These are phyloP conservation scores for Fusarium avenaceum DNA, from an alignment of 2,329 filamentous ascomycete species.

Conservation along the genomic window DNA sequence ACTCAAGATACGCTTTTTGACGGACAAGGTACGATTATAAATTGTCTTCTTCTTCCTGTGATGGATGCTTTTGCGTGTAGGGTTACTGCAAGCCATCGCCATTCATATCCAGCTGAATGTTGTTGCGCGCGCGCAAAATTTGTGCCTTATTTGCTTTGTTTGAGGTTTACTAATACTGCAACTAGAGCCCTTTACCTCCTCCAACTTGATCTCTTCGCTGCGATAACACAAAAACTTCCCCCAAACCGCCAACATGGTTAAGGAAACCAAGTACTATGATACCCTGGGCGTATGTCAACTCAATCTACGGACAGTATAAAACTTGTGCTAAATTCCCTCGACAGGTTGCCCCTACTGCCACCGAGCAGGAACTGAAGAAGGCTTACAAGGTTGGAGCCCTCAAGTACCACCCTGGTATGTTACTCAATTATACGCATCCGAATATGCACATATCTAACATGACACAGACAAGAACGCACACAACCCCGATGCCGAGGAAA, in stretches of 20 bases:
- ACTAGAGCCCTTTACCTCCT: conserved; percentile 24
- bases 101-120: not conserved
- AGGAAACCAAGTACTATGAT: conserved; percentile 85
- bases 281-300: conserved; percentile 75
- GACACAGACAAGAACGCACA: conserved; percentile 90
- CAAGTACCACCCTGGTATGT: conserved; percentile 85
- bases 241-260: conserved; percentile 72
- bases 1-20: conserved; percentile 44
- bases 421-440: not conserved
- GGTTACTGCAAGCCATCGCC: not conserved
- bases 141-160: conserved; percentile 26
- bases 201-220: conserved; percentile 16
- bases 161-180: conserved; percentile 41
- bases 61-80: not conserved
- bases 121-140: conserved; percentile 19
- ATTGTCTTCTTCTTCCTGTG: conserved; percentile 1
- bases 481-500: conserved; percentile 93
- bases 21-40: conserved; percentile 47
- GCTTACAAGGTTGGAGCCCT: conserved; percentile 87
- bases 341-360: conserved; percentile 82
- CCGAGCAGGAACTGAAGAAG: conserved; percentile 90
- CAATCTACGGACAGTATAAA: not conserved
- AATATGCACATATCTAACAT: conserved; percentile 30
- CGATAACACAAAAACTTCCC: conserved; percentile 13
- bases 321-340: conserved; percentile 36